Base-by-base conservation (phyloP, 1,284 basidiomycete species). In the Schizopora paradoxa region DNA sequence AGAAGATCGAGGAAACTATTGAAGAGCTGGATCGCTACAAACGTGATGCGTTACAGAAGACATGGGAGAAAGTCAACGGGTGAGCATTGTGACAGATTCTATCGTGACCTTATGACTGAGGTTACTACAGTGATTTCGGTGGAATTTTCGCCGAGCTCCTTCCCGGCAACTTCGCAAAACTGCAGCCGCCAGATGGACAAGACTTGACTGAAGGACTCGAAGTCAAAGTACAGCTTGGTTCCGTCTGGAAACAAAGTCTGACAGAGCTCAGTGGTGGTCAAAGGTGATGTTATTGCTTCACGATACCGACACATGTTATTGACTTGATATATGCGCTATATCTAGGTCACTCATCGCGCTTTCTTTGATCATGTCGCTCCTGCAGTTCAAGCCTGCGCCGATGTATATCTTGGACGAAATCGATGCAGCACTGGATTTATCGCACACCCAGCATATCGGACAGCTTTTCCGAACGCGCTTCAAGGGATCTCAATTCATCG, bases 361-460 rank as follows among this genome's bases (percentile, higher is more conserved):
- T 2, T 96, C 92, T 7, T 76, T 99, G 40, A 98, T 99, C 72
- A 95, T 99, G 93, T 88, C 94, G 0, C 77, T 99, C 31, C 77
- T 99, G 27, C 94, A 98, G 66, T 98, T 98, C 78, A 97, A 98
- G 63, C 93, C 95, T 2, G 94, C 95, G n/a, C 96, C 93, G 0
- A 95, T 99, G 91, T 98, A 99, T 66, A 98, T 99, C 60, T 77
- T 99, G 18, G 96, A 99, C 68, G 96, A 99, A 68, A 96, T 99
- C 57, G 93, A 98, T 66, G 92, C 94, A 0, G 94, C 94, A 4
- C 78, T 97, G 35, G 95, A 99, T 68, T 70, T 98, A 18, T 93
- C 91, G 38, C 94, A 98, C 60, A 98, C 95, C 6, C 87, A 96
- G 60, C 91, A 98, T 65, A 97, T 99, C 52, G 95, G 95, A 19